Percentiles rank a stretch among this genome's conserved stretches.
phyloP scores from a whole-genome alignment of 1,284 basidiomycete genomes.

The Bjerkandera adusta region DNA sequence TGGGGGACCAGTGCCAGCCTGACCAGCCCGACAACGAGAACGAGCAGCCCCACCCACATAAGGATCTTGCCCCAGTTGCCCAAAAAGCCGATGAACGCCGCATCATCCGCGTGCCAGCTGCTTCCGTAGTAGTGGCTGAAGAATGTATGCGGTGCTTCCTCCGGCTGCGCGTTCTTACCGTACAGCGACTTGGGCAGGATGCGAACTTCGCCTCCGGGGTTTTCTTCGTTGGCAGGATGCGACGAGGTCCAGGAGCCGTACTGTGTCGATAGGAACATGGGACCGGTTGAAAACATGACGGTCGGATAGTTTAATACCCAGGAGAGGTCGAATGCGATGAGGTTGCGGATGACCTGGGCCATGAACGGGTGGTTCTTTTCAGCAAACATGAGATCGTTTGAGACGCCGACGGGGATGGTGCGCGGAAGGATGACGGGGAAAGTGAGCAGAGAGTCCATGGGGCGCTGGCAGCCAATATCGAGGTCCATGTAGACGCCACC shows the following conservation, averaged over 20 bases:
- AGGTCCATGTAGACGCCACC: constrained; percentile 97
- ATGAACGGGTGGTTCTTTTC: constrained; percentile 88
- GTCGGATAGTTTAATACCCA: constrained; percentile 97
- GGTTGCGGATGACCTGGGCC: constrained; percentile 89
- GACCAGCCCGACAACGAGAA: constrained; percentile 69
- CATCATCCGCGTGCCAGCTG: constrained; percentile 95
- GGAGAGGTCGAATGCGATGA: constrained; percentile 90
- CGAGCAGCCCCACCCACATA: constrained; percentile 77
- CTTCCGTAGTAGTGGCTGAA: constrained; percentile 96
- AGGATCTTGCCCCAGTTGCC: constrained; percentile 82
- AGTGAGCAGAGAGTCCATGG: constrained; percentile 84
- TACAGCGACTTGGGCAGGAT: constrained; percentile 93
- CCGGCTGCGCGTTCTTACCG: constrained; percentile 90
- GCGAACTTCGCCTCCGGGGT: constrained; percentile 70
- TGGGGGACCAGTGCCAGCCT: constrained; percentile 52
- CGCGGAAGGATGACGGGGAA: constrained; percentile 91
- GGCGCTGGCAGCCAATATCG: constrained; percentile 93
- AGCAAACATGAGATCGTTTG: constrained; percentile 96
- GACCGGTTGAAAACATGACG: constrained; percentile 99
- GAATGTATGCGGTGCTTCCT: constrained; percentile 88
- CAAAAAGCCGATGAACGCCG: constrained; percentile 89
- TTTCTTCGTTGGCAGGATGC: constrained; percentile 55
- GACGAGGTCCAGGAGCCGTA: constrained; percentile 81
- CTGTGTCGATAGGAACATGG: constrained; percentile 90
- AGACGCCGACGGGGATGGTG: constrained; percentile 95